Conservation (phyloP, 306 rosid genomes). For the Gleditsia sinensis region DNA sequence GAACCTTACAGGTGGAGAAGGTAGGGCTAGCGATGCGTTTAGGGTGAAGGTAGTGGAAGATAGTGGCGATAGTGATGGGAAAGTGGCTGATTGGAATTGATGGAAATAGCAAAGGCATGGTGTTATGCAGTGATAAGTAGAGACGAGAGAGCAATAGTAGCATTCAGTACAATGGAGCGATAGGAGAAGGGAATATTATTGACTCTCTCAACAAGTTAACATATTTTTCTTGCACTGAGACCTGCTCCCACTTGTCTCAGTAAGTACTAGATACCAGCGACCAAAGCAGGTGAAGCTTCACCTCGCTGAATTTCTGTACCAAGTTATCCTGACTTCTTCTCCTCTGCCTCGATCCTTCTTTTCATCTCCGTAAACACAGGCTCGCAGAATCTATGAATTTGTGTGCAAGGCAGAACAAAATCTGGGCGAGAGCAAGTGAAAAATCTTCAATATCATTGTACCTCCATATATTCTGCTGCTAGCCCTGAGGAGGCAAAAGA, state of each 20-base stretch:
- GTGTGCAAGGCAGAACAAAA: background rate
- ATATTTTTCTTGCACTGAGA: background rate
- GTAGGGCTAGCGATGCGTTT: too few species aligned
- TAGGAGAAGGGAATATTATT: background rate
- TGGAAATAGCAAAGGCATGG: too few species aligned
- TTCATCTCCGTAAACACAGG: background rate
- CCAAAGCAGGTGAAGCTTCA: too few species aligned
- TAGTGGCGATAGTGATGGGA: too few species aligned
- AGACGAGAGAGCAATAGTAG: background rate
- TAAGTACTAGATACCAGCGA: too few species aligned
- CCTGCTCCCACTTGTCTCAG: background rate
- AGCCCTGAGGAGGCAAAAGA: constrained; percentile 25
- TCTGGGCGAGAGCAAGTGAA: constrained; percentile 2
- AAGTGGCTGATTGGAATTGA: too few species aligned
- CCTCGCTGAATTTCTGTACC: too few species aligned
- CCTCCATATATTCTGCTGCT: constrained; percentile 18
- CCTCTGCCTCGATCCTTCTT: background rate
- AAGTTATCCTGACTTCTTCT: too few species aligned
- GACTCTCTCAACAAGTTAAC: background rate
- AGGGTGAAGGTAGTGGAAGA: too few species aligned
- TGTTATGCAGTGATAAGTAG: too few species aligned
- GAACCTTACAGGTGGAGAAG: too few species aligned
- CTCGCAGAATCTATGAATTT: too few species aligned
- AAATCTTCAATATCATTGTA: constrained; percentile 17
- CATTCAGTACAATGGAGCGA: background rate